These are phyloP conservation scores for Hymenochaete sp. DNA, from an alignment of 1,284 basidiomycete species.

Conservation along the genomic window DNA sequence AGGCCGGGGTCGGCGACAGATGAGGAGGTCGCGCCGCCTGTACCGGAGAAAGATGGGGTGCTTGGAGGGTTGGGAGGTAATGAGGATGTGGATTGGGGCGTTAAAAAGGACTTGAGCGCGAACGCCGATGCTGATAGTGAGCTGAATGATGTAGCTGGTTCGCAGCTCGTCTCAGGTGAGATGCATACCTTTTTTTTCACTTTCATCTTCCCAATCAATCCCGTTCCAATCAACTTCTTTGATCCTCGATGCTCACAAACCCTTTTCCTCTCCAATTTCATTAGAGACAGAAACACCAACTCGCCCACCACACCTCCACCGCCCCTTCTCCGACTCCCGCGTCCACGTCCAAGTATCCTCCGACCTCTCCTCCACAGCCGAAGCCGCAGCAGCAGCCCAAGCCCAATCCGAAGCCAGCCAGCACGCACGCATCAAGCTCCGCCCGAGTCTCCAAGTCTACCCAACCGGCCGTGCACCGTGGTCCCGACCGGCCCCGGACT, in stretches of 20 bases:
- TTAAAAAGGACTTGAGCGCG: not conserved
- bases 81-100: not conserved
- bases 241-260: not conserved
- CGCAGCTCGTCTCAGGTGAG: too few relatives aligned
- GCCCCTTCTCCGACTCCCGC: conserved; percentile 9
- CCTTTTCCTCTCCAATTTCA: not conserved
- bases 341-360: too few relatives aligned
- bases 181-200: too few relatives aligned
- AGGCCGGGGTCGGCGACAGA: conserved; percentile 12
- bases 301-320: conserved; percentile 1
- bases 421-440: not conserved
- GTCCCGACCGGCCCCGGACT: conserved; percentile 14
- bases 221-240: not conserved
- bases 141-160: too few relatives aligned
- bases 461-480: conserved; percentile 3
- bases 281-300: not conserved
- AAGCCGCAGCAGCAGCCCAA: too few relatives aligned
- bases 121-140: not conserved
- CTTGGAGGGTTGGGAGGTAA: not conserved
- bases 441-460: conserved; percentile 8
- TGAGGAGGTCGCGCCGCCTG: conserved; percentile 3
- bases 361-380: too few relatives aligned
- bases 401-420: not conserved
- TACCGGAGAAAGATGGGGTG: conserved; percentile 1
- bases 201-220: not conserved